These are phyloP conservation scores for Mallotus repandus DNA, from an alignment of 441 rosid genomes.

Conservation along the genomic window DNA sequence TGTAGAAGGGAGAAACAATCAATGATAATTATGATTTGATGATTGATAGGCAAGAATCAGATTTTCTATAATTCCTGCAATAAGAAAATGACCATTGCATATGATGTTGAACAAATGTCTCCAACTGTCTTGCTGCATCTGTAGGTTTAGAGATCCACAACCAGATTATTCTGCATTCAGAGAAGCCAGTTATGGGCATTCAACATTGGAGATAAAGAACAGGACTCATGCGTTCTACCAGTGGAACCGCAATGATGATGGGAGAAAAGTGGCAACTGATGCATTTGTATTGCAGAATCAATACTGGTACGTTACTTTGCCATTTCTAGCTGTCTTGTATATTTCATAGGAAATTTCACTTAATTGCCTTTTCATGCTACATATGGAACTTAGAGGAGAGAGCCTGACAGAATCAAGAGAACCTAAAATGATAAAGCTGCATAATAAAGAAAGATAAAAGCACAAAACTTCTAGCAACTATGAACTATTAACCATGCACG, in stretches of 20 bases:
- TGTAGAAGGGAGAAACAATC: background rate
- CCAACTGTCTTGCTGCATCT: constrained; percentile 12
- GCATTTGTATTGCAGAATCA: constrained; percentile 48
- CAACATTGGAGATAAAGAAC: constrained; percentile 61
- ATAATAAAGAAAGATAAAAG: background rate
- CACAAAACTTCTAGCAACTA: too few species aligned
- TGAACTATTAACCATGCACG: too few species aligned
- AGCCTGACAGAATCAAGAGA: too few species aligned
- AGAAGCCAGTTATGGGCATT: constrained; percentile 84
- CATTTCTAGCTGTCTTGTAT: background rate
- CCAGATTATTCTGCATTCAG: constrained; percentile 83
- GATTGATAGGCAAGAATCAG: background rate
- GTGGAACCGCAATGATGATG: constrained; percentile 77
- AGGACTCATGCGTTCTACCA: constrained; percentile 66
- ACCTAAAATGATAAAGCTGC: background rate
- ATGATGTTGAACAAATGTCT: background rate
- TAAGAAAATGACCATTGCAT: background rate
- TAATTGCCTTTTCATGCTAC: background rate
- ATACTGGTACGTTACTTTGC: constrained; percentile 37
- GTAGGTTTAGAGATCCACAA: constrained; percentile 67
- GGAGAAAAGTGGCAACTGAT: constrained; percentile 55
- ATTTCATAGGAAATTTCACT: too few species aligned
- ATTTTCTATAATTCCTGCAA: constrained; percentile 1
- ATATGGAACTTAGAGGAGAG: too few species aligned
- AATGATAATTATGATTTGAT: background rate